phyloP scores from a whole-genome alignment of 2,329 filamentous ascomycete genomes.

The Sclerotinia sclerotiorum region DNA sequence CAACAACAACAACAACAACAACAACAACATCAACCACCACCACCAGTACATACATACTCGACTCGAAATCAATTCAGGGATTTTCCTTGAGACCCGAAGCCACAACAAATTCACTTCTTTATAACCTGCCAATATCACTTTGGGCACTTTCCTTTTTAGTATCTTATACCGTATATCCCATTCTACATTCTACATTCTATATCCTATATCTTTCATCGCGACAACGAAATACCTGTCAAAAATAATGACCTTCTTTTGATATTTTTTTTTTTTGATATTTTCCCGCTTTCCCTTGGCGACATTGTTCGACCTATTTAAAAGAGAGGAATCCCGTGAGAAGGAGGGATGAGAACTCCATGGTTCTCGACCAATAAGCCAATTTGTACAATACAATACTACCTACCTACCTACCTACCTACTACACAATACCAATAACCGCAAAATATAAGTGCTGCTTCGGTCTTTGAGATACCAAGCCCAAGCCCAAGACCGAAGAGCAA shows the following conservation, averaged over 20 bases:
- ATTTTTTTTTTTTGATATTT: not conserved
- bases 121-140: not conserved
- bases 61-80: slow-evolving; percentile 4
- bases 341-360: slow-evolving; percentile 1
- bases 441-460: not conserved
- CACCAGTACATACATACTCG: not conserved
- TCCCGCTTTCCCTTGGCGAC: not conserved
- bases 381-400: slow-evolving; percentile 11
- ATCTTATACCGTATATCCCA: slow-evolving; percentile 10
- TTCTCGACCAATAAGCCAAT: not conserved
- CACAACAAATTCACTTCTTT: not conserved
- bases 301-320: no score
- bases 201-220: not conserved
- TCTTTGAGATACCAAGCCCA: not conserved
- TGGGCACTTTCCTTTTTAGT: not conserved
- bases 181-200: not conserved
- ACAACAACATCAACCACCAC: no score
- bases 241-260: slow-evolving; percentile 18
- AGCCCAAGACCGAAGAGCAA: not conserved
- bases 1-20: not conserved
- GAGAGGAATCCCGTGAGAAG: not conserved
- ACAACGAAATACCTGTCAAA: not conserved
- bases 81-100: not conserved
- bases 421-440: not conserved
- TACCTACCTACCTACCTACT: no score